Evolutionary conservation across 192 early-diverging fungal genomes (phyloP), one percentile per base, ranked within the genome.

Genomic region (Cladochytrium replicatum): DNA sequence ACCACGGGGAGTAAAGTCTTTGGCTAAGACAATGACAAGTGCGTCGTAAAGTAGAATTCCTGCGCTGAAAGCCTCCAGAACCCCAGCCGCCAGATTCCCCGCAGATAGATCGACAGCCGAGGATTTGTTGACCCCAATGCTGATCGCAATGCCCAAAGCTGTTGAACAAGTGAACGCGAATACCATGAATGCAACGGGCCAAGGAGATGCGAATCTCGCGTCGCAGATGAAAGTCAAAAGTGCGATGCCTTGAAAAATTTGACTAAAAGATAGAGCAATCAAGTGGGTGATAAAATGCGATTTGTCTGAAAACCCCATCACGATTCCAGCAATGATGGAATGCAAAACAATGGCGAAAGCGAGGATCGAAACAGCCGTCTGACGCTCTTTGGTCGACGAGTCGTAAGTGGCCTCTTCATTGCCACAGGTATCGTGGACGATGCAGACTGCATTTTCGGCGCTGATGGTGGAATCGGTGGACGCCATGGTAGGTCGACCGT

Each of bases 31-130:
- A 41, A 58, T 63, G 37, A 48, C 61, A 27, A 63, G 55, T 0
- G 27, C 61, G 40, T 74, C 83, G 62, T 92, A 90, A 11, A 91
- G 55, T 19, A 93, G 57, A 23, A 91, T 89, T 8, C 89, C 89
- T 0, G 87, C 83, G 2, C 84, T 85, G 25, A 89, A 29, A 2
- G 83, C 63, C 42, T 94, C 85, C 13, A 94, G 65, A 15, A 89
- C 68, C 2, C 87, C 91, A 54, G 85, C 77, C 8, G 78, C 55
- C 11, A 25, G 43, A 29, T 11, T 44, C 27, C n/a, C n/a, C n/a
- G n/a, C n/a, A n/a, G n/a, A n/a, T n/a, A n/a, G n/a, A n/a, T n/a
- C 13, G 29, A 24, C 13, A 30, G 31, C 19, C 32, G 46, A 55
- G 6, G 78, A 58, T 23, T 69, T 48, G 3, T 72, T 68, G 48